These are phyloP conservation scores for Populus hybrid DNA, from an alignment of 441 rosid species.

Conservation along the genomic window DNA sequence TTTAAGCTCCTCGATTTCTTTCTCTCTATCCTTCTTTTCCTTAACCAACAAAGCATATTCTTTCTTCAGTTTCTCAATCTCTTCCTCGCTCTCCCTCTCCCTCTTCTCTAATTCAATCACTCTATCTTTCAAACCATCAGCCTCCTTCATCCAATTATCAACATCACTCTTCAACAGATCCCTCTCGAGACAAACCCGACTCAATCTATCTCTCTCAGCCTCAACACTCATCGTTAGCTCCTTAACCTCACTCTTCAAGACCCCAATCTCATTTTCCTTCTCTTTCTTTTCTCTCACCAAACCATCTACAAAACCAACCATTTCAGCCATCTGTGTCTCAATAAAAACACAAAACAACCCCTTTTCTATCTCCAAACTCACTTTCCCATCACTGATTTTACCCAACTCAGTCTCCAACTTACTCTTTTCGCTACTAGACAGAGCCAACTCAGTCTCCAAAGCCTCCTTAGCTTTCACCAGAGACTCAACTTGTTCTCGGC, in stretches of 20 bases:
- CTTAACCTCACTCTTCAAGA: constrained; percentile 30
- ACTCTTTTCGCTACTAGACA: constrained; percentile 24
- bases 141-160: neutral
- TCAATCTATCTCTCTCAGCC: neutral
- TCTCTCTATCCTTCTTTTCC: constrained; percentile 31
- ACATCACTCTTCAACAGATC: neutral
- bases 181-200: neutral
- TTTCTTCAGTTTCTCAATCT: constrained; percentile 18
- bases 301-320: constrained; percentile 27
- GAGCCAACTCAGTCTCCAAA: constrained; percentile 43
- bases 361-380: constrained; percentile 29
- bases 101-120: neutral
- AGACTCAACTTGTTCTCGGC: constrained; percentile 45
- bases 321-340: constrained; percentile 33
- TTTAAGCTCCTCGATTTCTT: constrained; percentile 9
- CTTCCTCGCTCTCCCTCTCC: neutral
- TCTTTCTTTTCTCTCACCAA: constrained; percentile 36
- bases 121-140: neutral
- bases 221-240: constrained; percentile 33
- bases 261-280: constrained; percentile 35
- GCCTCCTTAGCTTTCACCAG: constrained; percentile 36
- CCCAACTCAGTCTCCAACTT: constrained; percentile 35
- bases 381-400: constrained; percentile 35
- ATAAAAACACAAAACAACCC: constrained; percentile 36
- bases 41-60: constrained; percentile 18